Base-by-base conservation (phyloP, 2,329 filamentous ascomycete genomes). In the Zopfia rhizophila region DNA sequence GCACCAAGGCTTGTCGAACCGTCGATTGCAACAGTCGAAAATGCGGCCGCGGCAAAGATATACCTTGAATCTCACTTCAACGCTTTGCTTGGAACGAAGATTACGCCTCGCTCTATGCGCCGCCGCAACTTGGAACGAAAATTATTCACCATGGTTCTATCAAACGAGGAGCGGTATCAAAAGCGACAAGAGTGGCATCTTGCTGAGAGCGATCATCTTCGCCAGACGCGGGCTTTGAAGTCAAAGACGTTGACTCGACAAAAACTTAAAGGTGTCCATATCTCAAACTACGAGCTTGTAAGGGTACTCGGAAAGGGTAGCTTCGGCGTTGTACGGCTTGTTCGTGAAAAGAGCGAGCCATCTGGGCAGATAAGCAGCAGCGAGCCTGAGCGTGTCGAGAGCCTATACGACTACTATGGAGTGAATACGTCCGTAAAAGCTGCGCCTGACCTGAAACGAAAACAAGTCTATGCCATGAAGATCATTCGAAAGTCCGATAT, bases 401-500 rank as follows among this genome's bases (percentile, higher is more conserved):
- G 23, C 14, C 24, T 55, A 3, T 55, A 59, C 38, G 48, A 39
- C 6, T 41, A 16, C 5, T 22, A 25, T 8, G 36, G 31, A 23
- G 37, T 22, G 5, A 31, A 47, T 13, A 32, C 24, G 22, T 18
- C 23, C 21, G 16, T 27, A 30, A 18, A 23, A 13, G 51, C 46
- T 18, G n/a, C 38, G 28, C 13, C 25, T 13, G 29, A 19, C 18
- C 7, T 17, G 16, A 42, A 66, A 51, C 56, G 55, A 4, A 82
- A 79, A 38, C 81, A 88, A 45, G 85, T 96, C 0, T 97, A 88
- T 68, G 94, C 94, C 11, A 97, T 97, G 93, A 97, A 97, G 68
- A 89, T 96, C 22, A 97, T 97, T 57, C 86, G 89, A 46, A 99
- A 99, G 68, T 90, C 90, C 1, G 86, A 91, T 44, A 97, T 97